Conservation (phyloP, 495 filamentous ascomycete genomes). For the Penicillium angulare region DNA sequence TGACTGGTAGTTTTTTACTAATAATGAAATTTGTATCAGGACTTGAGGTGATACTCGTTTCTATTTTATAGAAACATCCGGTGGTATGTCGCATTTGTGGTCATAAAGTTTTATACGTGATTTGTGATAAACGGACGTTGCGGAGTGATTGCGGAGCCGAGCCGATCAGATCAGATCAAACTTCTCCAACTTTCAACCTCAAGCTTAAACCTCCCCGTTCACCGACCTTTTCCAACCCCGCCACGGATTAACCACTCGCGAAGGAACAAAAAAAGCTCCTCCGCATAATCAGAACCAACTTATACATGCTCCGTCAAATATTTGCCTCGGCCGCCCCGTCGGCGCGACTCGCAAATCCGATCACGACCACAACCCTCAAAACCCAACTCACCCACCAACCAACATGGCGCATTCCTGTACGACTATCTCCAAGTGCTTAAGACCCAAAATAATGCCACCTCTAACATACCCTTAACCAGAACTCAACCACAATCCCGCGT, state of each 20-base stretch:
- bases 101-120: too few relatives aligned
- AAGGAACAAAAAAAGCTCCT: not conserved
- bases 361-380: slow-evolving; percentile 7
- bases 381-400: slow-evolving; percentile 6
- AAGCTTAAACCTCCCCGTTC: not conserved
- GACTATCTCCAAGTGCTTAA: not conserved
- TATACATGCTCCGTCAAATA: slow-evolving; percentile 19
- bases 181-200: slow-evolving; percentile 11
- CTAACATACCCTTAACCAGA: not conserved
- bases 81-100: too few relatives aligned
- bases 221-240: not conserved
- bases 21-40: too few relatives aligned
- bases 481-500: not conserved
- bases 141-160: slow-evolving; percentile 12
- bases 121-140: too few relatives aligned
- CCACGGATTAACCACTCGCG: not conserved
- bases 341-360: slow-evolving; percentile 13
- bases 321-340: slow-evolving; percentile 18
- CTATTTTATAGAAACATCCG: too few relatives aligned
- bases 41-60: too few relatives aligned
- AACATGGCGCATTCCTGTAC: slow-evolving; percentile 11
- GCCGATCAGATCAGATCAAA: slow-evolving; percentile 16
- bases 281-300: not conserved
- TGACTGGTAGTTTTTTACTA: too few relatives aligned
- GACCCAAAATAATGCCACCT: not conserved